These are phyloP conservation scores for Tolypocladium capitatum DNA, from an alignment of 2,329 filamentous ascomycete genomes.

Conservation along the genomic window DNA sequence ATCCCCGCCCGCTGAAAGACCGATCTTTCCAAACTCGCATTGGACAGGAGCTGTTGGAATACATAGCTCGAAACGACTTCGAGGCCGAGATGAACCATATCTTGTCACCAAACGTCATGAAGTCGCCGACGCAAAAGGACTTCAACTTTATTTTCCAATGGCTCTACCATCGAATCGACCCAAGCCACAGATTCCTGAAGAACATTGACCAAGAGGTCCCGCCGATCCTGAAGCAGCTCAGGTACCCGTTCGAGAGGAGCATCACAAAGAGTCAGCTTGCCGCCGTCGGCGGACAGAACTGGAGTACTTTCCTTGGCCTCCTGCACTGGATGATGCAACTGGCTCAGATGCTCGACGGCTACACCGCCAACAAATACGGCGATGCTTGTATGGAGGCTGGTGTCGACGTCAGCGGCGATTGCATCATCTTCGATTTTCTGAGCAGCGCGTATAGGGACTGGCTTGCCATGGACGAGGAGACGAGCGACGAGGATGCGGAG, in stretches of 20 bases:
- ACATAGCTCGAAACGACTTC: conserved; percentile 85
- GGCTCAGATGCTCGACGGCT: conserved; percentile 83
- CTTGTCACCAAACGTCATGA: conserved; percentile 80
- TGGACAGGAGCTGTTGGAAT: conserved; percentile 81
- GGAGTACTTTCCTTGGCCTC: conserved; percentile 85
- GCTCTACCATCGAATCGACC: conserved; percentile 92
- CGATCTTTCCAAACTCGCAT: conserved; percentile 68
- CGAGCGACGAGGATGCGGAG: conserved; percentile 72
- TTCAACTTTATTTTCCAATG: conserved; percentile 98
- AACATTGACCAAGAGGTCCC: conserved; percentile 93
- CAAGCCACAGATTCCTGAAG: conserved; percentile 84
- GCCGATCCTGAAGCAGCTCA: conserved; percentile 78
- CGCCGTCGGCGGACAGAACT: conserved; percentile 92
- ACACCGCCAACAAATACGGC: conserved; percentile 66
- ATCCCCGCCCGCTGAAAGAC: conserved; percentile 78
- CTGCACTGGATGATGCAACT: conserved; percentile 99
- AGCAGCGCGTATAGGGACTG: conserved; percentile 85
- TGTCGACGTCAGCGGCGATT: conserved; percentile 75
- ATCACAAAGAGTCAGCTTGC: conserved; percentile 95
- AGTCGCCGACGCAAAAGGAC: conserved; percentile 93
- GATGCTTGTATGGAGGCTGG: conserved; percentile 81
- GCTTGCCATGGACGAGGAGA: conserved; percentile 83
- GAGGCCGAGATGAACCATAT: conserved; percentile 96
- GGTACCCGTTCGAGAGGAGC: conserved; percentile 88
- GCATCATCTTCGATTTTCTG: conserved; percentile 89